phyloP scores from a whole-genome alignment of 108 stramenopile genomes.

The Conticribra weissflogii region DNA sequence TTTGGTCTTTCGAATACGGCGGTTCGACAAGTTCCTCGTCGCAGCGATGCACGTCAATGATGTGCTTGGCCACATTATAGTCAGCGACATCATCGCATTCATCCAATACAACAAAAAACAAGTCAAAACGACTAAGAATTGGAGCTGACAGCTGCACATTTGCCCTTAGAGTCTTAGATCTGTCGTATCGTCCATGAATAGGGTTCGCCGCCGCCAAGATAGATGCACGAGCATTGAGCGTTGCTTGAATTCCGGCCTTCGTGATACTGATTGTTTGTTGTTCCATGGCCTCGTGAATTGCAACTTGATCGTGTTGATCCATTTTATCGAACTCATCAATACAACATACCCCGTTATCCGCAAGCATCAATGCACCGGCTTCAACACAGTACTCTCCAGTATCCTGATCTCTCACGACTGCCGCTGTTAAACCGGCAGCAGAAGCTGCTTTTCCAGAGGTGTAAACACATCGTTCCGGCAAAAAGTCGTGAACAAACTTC shows the following conservation, averaged over 20 bases:
- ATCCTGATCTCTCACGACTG: constrained; percentile 95
- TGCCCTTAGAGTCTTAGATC: constrained; percentile 94
- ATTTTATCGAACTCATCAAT: constrained; percentile 98
- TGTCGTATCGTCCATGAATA: constrained; percentile 98
- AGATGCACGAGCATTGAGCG: constrained; percentile 97
- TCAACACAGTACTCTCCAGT: constrained; percentile 99
- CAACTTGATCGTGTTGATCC: constrained; percentile 97
- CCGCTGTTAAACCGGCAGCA: constrained; percentile 99
- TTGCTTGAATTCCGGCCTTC: constrained; percentile 99
- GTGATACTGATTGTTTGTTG: constrained; percentile 99
- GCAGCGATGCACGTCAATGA: constrained; percentile 92
- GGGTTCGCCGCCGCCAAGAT: constrained; percentile 99
- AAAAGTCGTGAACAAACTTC: constrained; percentile 94
- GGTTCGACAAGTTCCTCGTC: constrained; percentile 68
- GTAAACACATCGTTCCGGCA: constrained; percentile 93
- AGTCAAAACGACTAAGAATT: constrained; percentile 98
- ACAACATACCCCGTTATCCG: constrained; percentile 99
- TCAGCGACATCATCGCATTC: constrained; percentile 96
- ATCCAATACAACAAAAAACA: constrained; percentile 99
- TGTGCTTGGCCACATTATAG: constrained; percentile 93
- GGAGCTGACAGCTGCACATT: constrained; percentile 96
- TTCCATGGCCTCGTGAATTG: constrained; percentile 99
- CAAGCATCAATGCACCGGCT: constrained; percentile 99
- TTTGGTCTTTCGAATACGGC: constrained; percentile 87
- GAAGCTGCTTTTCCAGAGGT: constrained; percentile 97